A percentile compares a stretch with the other conserved stretches of the same genome.
phyloP scores from a whole-genome alignment of 495 filamentous ascomycete species.

The Letharia columbiana region DNA sequence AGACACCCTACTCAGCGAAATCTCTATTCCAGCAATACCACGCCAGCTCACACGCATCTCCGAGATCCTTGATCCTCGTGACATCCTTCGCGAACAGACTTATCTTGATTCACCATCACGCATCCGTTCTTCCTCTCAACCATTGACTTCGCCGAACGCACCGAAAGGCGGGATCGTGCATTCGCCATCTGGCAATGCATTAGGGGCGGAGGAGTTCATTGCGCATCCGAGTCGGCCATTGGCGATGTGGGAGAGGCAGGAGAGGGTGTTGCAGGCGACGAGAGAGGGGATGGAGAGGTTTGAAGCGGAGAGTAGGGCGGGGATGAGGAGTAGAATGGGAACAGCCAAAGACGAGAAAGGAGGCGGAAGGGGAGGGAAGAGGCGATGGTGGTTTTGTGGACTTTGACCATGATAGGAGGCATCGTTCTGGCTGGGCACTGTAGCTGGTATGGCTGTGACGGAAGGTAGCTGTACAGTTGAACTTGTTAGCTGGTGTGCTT shows the following conservation, averaged over 20 bases:
- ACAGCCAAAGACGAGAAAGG: not conserved
- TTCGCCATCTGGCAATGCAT: conserved; percentile 28
- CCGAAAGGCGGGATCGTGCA: conserved; percentile 19
- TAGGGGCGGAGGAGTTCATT: conserved; percentile 25
- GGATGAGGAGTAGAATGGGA: not conserved
- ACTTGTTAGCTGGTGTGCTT: not conserved
- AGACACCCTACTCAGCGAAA: conserved; percentile 5
- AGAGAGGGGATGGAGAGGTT: conserved; percentile 15
- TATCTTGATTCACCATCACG: conserved; percentile 6
- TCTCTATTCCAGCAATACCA: conserved; percentile 26
- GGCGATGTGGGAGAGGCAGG: conserved; percentile 31
- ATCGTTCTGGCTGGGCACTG: not conserved
- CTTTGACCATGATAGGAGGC: not conserved
- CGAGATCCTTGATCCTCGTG: conserved; percentile 30
- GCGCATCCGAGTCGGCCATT: conserved; percentile 27
- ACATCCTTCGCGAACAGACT: conserved; percentile 21
- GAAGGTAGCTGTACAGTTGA: not conserved
- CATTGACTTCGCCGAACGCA: not conserved
- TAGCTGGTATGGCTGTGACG: not conserved
- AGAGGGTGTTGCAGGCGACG: conserved; percentile 14
- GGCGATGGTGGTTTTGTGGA: conserved; percentile 6
- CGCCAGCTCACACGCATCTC: conserved; percentile 27
- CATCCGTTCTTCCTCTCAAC: not conserved
- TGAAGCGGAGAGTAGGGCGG: conserved; percentile 11
- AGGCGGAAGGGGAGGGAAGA: not conserved